Base-by-base conservation (phyloP, 805 yeast genomes). In the Spathaspora girioi region DNA sequence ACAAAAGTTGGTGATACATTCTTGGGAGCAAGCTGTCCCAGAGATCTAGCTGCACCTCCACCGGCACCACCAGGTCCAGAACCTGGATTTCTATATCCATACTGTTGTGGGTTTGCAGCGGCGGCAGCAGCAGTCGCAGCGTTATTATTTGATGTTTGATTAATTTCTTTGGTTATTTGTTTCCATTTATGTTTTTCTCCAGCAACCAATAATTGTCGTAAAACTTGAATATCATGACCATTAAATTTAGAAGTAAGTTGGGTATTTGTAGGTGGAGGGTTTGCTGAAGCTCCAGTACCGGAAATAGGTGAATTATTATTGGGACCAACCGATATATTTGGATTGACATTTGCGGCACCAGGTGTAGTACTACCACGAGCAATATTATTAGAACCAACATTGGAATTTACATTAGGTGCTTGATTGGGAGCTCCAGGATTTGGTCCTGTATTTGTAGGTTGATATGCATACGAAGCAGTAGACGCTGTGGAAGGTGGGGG, bases 141-240 rank as follows among this genome's bases (percentile, higher is more conserved):
- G 31, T 51, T 51, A 31, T 48, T 45, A 41, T 48, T 48, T 3
- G 49, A 46, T 10, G 52, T 47, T 46, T 50, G 53, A 45, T 66
- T 66, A 35, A 66, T 65, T 47, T 65, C 69, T 46, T 61, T 76
- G 47, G 86, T 78, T 56, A 82, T 74, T 58, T 73, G 81, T 59
- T 78, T 78, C 87, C 87, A 82, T 59, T 82, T 82, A 56, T 78
- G 77, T 51, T 79, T 72, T 56, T 82, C 87, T 3, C 82, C 86
- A 3, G 74, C 67, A 19, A 71, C 73, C 48, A 82, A 67, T 45
- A 82, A 61, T 45, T 76, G 77, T 51, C 71, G 68, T 51, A 82
- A 69, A 18, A 78, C 72, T 45, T 70, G 75, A 11, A 74, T 59
- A 53, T 80, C 85, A 32, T 75, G 78, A 7, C 64, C 59, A 1